phyloP scores from a whole-genome alignment of 305 asterid species.

The Fraxinus velutina region DNA sequence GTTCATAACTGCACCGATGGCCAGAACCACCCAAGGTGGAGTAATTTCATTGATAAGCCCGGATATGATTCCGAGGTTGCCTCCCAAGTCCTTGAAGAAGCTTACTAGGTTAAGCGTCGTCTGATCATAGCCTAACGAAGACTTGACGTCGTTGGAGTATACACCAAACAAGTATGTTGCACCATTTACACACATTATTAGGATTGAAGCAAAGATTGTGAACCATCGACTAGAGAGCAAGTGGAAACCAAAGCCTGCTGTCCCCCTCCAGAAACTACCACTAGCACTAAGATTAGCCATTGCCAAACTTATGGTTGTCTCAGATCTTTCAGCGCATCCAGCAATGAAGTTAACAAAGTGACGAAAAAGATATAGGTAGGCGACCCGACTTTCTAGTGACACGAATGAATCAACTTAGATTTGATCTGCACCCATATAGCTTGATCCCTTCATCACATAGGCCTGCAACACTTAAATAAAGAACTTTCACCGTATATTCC shows the following conservation, averaged over 20 bases:
- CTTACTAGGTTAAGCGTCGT: conserved; percentile 29
- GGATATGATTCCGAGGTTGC: conserved; percentile 8
- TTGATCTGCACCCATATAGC: not conserved
- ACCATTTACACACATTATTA: conserved; percentile 20
- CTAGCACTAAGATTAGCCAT: not conserved
- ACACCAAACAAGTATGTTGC: conserved; percentile 30
- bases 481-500: not conserved
- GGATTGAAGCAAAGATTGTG: conserved; percentile 26
- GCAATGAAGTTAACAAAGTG: not conserved
- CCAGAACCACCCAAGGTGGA: conserved; percentile 29
- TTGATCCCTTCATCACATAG: not conserved
- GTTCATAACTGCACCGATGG: conserved; percentile 28
- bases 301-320: not conserved
- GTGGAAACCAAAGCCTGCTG: conserved; percentile 17
- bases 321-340: not conserved
- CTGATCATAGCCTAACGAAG: conserved; percentile 32
- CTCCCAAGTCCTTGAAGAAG: conserved; percentile 31
- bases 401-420: not conserved
- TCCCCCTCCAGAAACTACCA: conserved; percentile 9
- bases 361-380: not conserved
- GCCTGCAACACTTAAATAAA: not conserved
- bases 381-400: not conserved
- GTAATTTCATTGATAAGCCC: conserved; percentile 31
- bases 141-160: conserved; percentile 27
- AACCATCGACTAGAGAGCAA: conserved; percentile 28